Base-by-base conservation (phyloP, 257 asterid species). In the Fraxinus anomala region DNA sequence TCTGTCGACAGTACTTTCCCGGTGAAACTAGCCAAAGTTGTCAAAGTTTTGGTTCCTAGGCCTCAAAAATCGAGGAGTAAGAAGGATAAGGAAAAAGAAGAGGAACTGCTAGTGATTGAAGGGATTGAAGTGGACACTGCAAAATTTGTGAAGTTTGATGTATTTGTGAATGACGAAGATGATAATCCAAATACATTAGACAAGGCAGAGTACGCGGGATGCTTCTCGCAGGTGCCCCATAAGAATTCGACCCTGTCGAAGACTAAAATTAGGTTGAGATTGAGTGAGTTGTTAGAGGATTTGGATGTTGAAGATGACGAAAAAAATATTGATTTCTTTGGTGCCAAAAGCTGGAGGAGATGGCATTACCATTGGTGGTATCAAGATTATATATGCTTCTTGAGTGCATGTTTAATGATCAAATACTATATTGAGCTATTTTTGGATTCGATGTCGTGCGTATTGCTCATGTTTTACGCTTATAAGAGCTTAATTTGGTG, bases 81-180 rank as follows among this genome's bases (percentile, higher is more conserved):
- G 49, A 40, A 42, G 17, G 16, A 42, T 10, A 6, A 23, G 66
- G 66, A 72, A 12, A 16, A 72, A 8, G 24, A 72, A 44, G 66
- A 72, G 37, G 76, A 72, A 8, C 6, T 72, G 6, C 19, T 72
- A 37, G 17, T 72, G 39, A 44, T 44, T 19, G 37, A 47, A 37
- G 76, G 28, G 10, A 72, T 72, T 1, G 76, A 72, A 16, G 30
- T 72, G 39, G 76, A 72, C 14, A 72, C 31, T 0, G 42, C 19
- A 5, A 47, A 42, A 36, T 63, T 24, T 63, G 69, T 65, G 37
- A 73, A 72, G 73, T 79, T 79, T 44, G 82, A 73, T n/a, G 74
- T 79, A 16, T 79, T 26, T n/a, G 16, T 79, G 7, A 73, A 79
- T 13, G 82, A 79, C 21, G 82, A 79, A 31, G 40, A 79, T 68